Base-by-base conservation (phyloP, 2,329 filamentous ascomycete genomes). In the Rachicladosporium sp. region DNA sequence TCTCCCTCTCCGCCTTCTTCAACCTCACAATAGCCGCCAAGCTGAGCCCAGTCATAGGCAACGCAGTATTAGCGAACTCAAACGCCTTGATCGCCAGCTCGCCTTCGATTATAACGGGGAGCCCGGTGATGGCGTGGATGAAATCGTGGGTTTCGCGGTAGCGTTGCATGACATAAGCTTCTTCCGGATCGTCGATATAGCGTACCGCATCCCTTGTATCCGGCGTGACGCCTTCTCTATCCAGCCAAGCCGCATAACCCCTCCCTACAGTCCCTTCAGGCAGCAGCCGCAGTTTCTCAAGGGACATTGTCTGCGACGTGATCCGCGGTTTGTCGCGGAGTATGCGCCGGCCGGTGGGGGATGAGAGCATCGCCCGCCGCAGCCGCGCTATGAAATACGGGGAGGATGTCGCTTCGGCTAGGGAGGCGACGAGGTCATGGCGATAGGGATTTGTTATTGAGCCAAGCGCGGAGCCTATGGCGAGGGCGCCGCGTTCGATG, bases 101-200 rank as follows among this genome's bases (percentile, higher is more conserved):
- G 19, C 91, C 91, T 67, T 98, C 91, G 11, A 87, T 74, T 46
- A 94, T 81, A 31, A 93, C 76, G 0, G 91, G 91, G 35, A 98
- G 65, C 0, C 89, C 89, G 1, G 88, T 94, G 38, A 98, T 69
- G 0, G 91, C 89, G 61, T 98, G 91, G 66, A 93, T 95, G 63
- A 98, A 95, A 60, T 98, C 91, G 61, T 98, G 91, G 50, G 83
- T 93, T 64, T 98, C 91, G 46, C 91, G 79, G 63, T 98, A 98
- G 39, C 91, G 78, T 68, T 96, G 91, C 83, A 98, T 93, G 11
- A 96, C 91, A 66, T 96, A 98, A 29, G 91, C 91, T 59, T 88
- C 93, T 64, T 98, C 91, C 51, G 82, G 80, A 56, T 96, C 80
- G 61, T 96, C 88, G 46, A 98, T 87, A 65, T 93, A 96, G 38